Evolutionary conservation across 2,329 filamentous ascomycete genomes (phyloP), one percentile per base, ranked within the genome.

Genomic region (Chaetomium sp.): DNA sequence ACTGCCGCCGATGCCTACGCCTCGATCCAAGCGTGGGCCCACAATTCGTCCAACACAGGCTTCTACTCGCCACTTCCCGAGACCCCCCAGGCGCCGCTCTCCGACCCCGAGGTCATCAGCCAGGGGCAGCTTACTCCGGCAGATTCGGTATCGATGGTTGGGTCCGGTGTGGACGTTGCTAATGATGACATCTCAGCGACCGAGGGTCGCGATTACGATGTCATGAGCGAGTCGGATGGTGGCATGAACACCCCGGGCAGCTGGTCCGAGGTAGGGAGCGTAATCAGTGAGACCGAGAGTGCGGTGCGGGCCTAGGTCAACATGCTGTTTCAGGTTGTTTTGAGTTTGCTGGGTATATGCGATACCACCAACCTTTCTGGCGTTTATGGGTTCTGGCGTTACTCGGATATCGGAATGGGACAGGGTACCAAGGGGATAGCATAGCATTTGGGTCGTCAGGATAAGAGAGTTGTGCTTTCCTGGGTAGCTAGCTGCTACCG

Each of bases 251-350:
- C 86, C 0, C 86, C 87, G 0, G 81, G 81, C 1, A 87, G 83
- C 74, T 89, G 87, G 87, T 87, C 84, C 7, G 87, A 89, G 72
- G 81, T 89, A 16, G 87, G 85, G 65, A 89, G 86, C 67, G 81
- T 86, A 13, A 77, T 87, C 29, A 88, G 85, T 72, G 84, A 86
- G 72, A 83, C 75, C 69, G 83, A 86, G 19, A 65, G 75, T 25
- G 75, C 73, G 12, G 70, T 72, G n/a, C 78, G 74, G 42, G 74
- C 76, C 54, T 79, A 71, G 57, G 6, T 13, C 13, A 19, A 13
- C 13, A 10, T 45, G n/a, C 12, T 42, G 49, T 35, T 50, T n/a
- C n/a, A 7, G 12, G 29, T 60, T 29, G 31, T n/a, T 23, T 13
- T 10, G 27, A 12, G 13, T 35, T 45, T 49, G 33, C 27, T 35